phyloP scores from a whole-genome alignment of 805 yeast species.

The Spencermartinsiella europaea region DNA sequence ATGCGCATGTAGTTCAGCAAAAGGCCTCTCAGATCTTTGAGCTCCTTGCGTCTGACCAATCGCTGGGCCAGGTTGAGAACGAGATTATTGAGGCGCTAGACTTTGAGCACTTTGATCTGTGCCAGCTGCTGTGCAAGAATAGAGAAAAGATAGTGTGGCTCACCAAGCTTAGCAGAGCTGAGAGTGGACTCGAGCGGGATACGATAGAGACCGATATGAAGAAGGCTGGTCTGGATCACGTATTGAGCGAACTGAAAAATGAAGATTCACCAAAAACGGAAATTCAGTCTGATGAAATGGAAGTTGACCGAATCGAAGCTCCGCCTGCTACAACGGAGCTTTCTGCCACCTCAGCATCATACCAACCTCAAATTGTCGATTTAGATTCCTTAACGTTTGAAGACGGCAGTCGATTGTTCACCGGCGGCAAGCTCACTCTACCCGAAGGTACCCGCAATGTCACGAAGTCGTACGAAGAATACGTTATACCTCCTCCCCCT shows the following conservation, averaged over 20 bases:
- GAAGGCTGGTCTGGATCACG: slow-evolving; percentile 35
- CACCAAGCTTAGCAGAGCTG: slow-evolving; percentile 39
- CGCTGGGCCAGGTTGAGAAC: slow-evolving; percentile 46
- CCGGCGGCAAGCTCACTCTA: slow-evolving; percentile 60
- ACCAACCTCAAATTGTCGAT: slow-evolving; percentile 50
- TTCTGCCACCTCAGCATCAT: background rate
- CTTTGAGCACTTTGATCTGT: slow-evolving; percentile 46
- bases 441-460: slow-evolving; percentile 84
- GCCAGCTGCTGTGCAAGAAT: slow-evolving; percentile 46
- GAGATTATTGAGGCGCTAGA: slow-evolving; percentile 50
- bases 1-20: slow-evolving; percentile 39
- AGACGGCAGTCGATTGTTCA: slow-evolving; percentile 65
- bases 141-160: slow-evolving; percentile 52
- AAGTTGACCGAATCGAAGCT: slow-evolving; percentile 29
- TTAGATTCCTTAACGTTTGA: slow-evolving; percentile 60
- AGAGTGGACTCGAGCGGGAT: slow-evolving; percentile 34
- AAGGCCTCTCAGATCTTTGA: slow-evolving; percentile 38
- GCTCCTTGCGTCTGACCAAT: slow-evolving; percentile 36
- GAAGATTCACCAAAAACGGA: slow-evolving; percentile 6
- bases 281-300: slow-evolving; percentile 13
- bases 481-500: slow-evolving; percentile 84
- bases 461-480: slow-evolving; percentile 75
- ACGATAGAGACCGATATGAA: slow-evolving; percentile 42
- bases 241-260: slow-evolving; percentile 40
- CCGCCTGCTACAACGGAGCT: too few relatives aligned